Percentiles rank a stretch among this genome's conserved stretches.
Conservation (phyloP, 1,139 yeast genomes). For the Nadsonia starkeyi-henricii region DNA sequence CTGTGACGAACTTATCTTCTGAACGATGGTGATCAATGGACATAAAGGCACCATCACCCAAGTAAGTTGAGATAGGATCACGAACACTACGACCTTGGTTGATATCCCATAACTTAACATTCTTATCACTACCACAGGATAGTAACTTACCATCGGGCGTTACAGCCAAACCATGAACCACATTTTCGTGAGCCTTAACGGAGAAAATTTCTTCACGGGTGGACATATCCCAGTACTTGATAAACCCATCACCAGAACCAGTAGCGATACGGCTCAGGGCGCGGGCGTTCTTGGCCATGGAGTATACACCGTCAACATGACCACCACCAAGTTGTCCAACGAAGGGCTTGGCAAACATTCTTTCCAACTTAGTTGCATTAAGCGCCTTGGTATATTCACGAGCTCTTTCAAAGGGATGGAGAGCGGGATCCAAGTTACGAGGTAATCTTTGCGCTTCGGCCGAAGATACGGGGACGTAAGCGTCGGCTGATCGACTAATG, state of each 20-base stretch:
- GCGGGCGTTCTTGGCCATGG: slow-evolving; percentile 65
- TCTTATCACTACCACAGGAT: slow-evolving; percentile 86
- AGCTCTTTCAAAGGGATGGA: slow-evolving; percentile 95
- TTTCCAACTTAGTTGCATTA: slow-evolving; percentile 86
- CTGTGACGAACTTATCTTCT: slow-evolving; percentile 71
- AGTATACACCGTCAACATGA: slow-evolving; percentile 90
- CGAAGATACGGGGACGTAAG: slow-evolving; percentile 82
- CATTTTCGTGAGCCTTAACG: slow-evolving; percentile 82
- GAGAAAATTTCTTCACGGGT: slow-evolving; percentile 61
- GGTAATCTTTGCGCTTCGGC: slow-evolving; percentile 81
- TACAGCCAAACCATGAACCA: slow-evolving; percentile 76
- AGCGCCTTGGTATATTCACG: slow-evolving; percentile 91
- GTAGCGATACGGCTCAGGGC: slow-evolving; percentile 67
- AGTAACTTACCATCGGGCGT: slow-evolving; percentile 55
- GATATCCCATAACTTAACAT: slow-evolving; percentile 69
- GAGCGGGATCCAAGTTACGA: slow-evolving; percentile 81
- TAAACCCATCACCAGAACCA: slow-evolving; percentile 89
- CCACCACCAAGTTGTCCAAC: slow-evolving; percentile 91
- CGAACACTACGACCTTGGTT: slow-evolving; percentile 20
- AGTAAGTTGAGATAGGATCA: slow-evolving; percentile 46
- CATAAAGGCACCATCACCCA: slow-evolving; percentile 75
- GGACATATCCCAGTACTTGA: slow-evolving; percentile 83
- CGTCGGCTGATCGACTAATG: slow-evolving; percentile 77
- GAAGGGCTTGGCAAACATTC: slow-evolving; percentile 97
- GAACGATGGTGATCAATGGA: slow-evolving; percentile 76